Evolutionary conservation across 805 yeast genomes (phyloP), one percentile per base, ranked within the genome.

Genomic region (Wickerhamiella azyma): DNA sequence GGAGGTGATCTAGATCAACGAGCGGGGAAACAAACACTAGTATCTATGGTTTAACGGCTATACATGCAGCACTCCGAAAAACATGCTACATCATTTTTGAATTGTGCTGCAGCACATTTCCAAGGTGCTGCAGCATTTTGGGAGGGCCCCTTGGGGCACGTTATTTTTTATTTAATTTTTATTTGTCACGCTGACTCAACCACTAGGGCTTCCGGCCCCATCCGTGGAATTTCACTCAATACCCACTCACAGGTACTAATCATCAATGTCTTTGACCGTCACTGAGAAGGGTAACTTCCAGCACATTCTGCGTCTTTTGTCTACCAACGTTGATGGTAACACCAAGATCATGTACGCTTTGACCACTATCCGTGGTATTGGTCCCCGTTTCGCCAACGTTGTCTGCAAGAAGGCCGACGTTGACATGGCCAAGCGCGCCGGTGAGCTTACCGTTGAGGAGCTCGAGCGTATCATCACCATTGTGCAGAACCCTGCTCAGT

Each of bases 301-400:
- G 79, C 99, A 92, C 94, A 92, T 92, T 78, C 84, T 92, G 78
- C 98, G 94, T 89, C 85, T 92, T 79, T 85, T 92, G 76, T 92
- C 94, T 86, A 92, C 99, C 77, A 92, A 92, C 88, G 96, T 92
- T 72, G 99, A 92, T 75, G 99, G 99, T 83, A 88, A 94, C 86
- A 89, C 89, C 81, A 92, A 92, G 82, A 81, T 92, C 74, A 94
- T 92, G 92, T 94, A 88, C 85, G 99, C 99, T 72, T 79, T 92
- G 77, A 88, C 98, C 80, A 83, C 88, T 76, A 94, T 92, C 72
- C 85, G 96, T 79, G 99, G 99, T 88, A 97, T 92, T 67, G 98
- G 98, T 79, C 94, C 97, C 76, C 92, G 99, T 79, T 94, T 89
- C 84, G 79, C 98, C 74, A 92, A 94, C 88, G 79, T 92, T 77